Evolutionary conservation across 1,139 yeast species (phyloP).

Genomic region (Williopsis jadinii): DNA sequence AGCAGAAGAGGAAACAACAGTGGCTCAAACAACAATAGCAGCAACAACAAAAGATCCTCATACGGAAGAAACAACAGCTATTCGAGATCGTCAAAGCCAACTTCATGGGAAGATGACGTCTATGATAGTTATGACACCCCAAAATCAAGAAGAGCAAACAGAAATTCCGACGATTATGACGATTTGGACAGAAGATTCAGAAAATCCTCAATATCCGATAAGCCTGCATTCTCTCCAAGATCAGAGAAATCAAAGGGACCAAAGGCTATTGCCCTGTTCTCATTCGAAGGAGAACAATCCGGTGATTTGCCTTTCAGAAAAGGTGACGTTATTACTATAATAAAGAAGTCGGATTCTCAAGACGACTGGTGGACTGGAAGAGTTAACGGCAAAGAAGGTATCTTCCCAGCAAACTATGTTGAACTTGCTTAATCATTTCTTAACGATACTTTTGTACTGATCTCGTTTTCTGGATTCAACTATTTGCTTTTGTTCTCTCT

Average conservation of each 20-base stretch:
- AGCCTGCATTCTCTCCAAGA: conserved; percentile 34
- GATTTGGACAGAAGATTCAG: conserved; percentile 30
- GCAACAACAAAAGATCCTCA: conserved; percentile 2
- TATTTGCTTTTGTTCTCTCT: no score
- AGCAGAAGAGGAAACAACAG: conserved; percentile 27
- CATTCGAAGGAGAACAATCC: conserved; percentile 83
- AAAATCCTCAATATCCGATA: conserved; percentile 23
- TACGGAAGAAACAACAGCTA: conserved; percentile 23
- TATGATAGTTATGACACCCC: conserved; percentile 42
- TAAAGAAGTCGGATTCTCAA: conserved; percentile 76
- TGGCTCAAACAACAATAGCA: conserved; percentile 23
- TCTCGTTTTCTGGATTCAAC: no score
- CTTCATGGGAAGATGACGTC: conserved; percentile 81
- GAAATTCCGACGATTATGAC: conserved; percentile 22
- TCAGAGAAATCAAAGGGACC: conserved; percentile 36
- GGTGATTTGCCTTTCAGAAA: conserved; percentile 90
- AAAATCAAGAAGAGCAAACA: background rate
- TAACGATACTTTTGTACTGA: no score
- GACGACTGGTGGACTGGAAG: conserved; percentile 99
- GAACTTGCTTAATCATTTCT: conserved; percentile 48
- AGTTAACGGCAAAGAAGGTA: conserved; percentile 75
- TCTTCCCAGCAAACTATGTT: conserved; percentile 96
- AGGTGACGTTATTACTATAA: conserved; percentile 89
- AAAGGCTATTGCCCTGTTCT: conserved; percentile 84
- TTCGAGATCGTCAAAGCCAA: conserved; percentile 24